phyloP scores from a whole-genome alignment of 257 asterid genomes.

The Pogostemon cablin region DNA sequence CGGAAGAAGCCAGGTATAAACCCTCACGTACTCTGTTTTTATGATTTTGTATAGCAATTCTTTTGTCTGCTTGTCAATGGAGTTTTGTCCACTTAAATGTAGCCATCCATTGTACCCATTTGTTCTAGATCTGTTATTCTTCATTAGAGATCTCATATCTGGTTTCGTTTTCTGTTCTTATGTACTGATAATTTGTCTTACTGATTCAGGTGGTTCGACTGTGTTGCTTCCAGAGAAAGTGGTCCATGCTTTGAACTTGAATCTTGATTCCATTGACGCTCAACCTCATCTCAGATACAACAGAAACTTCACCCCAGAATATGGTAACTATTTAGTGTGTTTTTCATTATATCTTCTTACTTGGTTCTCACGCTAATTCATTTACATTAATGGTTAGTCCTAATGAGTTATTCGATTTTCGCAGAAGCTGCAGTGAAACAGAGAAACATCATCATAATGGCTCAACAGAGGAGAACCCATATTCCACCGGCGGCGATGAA shows the following conservation, averaged over 20 bases:
- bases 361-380: neutral
- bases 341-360: neutral
- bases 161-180: neutral
- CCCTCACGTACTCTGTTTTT: neutral
- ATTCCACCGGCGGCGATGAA: conserved; percentile 36
- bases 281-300: conserved; percentile 30
- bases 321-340: conserved; percentile 30
- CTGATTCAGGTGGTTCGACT: conserved; percentile 50
- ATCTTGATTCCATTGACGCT: conserved; percentile 41
- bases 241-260: conserved; percentile 67
- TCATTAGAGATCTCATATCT: neutral
- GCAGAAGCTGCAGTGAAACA: conserved; percentile 29
- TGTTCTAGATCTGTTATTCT: conserved; percentile 6
- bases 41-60: neutral
- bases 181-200: conserved; percentile 21
- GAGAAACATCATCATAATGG: conserved; percentile 24
- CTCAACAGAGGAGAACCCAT: conserved; percentile 37
- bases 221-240: conserved; percentile 68
- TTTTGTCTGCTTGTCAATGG: neutral
- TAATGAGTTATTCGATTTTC: neutral
- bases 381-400: no score
- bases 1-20: conserved; percentile 58
- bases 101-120: neutral
- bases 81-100: neutral
- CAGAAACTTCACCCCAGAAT: conserved; percentile 29